Conservation (phyloP, 2,329 filamentous ascomycete species). For the Coleophoma eucalyptorum region DNA sequence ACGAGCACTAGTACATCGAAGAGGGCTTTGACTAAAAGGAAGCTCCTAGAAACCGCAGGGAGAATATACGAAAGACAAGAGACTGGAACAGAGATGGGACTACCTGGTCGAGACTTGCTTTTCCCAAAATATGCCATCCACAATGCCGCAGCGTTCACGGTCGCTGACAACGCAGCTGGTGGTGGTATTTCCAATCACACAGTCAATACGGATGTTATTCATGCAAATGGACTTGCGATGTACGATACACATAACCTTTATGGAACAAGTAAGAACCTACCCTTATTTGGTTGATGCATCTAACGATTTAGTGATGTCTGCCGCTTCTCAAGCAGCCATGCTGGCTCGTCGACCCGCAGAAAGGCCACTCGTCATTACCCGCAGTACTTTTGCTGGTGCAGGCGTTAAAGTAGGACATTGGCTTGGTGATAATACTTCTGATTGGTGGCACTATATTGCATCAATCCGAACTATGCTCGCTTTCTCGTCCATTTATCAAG, state of each 20-base stretch:
- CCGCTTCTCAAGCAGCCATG: conserved; percentile 63
- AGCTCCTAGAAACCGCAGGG: not conserved
- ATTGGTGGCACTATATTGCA: conserved; percentile 56
- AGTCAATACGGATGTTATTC: conserved; percentile 63
- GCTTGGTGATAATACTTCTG: conserved; percentile 54
- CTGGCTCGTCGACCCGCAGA: conserved; percentile 55
- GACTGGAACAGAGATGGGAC: conserved; percentile 45
- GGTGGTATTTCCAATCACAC: conserved; percentile 53
- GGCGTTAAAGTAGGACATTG: conserved; percentile 61
- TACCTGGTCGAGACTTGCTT: conserved; percentile 60
- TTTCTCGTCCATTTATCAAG: conserved; percentile 62
- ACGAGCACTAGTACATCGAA: conserved; percentile 13
- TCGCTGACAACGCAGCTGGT: conserved; percentile 36
- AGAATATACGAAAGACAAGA: conserved; percentile 8
- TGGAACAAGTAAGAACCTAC: conserved; percentile 47
- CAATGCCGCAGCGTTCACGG: conserved; percentile 51
- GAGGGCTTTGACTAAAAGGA: not conserved
- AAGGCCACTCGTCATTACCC: conserved; percentile 70
- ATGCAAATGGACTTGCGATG: conserved; percentile 62
- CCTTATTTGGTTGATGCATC: conserved; percentile 1
- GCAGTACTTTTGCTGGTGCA: conserved; percentile 71
- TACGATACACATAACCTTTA: conserved; percentile 79
- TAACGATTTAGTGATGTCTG: conserved; percentile 57
- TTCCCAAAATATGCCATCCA: conserved; percentile 62
- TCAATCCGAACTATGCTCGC: conserved; percentile 56